These are phyloP conservation scores for Cicer pinnatifidum DNA, from an alignment of 306 rosid species.

Conservation along the genomic window DNA sequence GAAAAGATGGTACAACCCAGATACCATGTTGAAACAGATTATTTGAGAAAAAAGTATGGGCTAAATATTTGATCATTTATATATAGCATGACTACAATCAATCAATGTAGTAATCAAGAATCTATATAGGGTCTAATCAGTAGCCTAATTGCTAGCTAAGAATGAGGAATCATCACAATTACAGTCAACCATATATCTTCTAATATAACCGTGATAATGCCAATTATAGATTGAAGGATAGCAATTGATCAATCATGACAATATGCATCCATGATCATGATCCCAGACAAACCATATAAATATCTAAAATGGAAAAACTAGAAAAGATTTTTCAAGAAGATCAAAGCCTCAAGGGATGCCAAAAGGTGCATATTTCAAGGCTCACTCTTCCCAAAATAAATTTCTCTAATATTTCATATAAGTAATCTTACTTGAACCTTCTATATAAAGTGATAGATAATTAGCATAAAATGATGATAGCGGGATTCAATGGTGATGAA, in stretches of 20 bases:
- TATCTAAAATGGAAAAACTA: constrained; percentile 3
- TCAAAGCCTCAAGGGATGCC: constrained; percentile 1
- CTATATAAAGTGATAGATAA: background rate
- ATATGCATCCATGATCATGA: background rate
- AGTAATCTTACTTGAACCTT: background rate
- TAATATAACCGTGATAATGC: background rate
- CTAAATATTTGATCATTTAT: background rate
- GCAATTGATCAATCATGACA: constrained; percentile 8
- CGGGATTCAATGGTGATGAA: constrained; percentile 25
- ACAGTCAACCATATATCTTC: constrained; percentile 14
- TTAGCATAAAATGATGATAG: constrained; percentile 3
- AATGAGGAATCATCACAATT: constrained; percentile 8
- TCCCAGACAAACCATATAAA: background rate
- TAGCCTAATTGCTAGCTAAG: constrained; percentile 21
- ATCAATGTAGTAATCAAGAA: constrained; percentile 13
- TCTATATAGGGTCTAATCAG: constrained; percentile 2
- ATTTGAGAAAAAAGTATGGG: background rate
- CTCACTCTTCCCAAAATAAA: background rate
- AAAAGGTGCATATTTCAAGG: background rate
- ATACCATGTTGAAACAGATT: constrained; percentile 3
- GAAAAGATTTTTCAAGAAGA: constrained; percentile 2
- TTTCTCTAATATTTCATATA: background rate
- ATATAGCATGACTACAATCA: background rate
- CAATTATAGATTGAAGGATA: constrained; percentile 7
- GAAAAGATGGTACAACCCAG: background rate